Percentiles rank a stretch among this genome's conserved stretches.
Evolutionary conservation across 257 asterid species (phyloP).

Genomic region (Scutellaria galericulata): DNA sequence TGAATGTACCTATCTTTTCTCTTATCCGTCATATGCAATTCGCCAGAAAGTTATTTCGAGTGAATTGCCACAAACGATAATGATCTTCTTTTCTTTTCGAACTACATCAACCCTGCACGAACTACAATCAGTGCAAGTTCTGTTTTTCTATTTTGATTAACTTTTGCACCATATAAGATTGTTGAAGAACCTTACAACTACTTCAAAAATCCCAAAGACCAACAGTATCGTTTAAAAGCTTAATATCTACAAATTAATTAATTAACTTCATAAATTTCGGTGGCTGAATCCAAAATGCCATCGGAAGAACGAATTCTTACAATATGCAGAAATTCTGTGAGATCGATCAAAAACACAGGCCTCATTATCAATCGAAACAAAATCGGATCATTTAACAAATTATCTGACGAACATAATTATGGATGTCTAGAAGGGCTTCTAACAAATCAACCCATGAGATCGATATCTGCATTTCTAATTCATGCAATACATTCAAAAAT

Average conservation of each 20-base stretch:
- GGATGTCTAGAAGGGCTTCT: constrained; percentile 9
- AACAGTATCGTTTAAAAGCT: constrained; percentile 9
- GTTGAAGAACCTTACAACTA: constrained; percentile 1
- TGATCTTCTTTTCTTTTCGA: constrained; percentile 7
- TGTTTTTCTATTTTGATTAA: neutral
- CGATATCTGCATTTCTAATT: neutral
- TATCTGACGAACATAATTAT: neutral
- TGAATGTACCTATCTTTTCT: neutral
- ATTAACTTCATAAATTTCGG: neutral
- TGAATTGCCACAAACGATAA: constrained; percentile 6
- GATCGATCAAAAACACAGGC: constrained; percentile 4
- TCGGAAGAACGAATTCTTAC: constrained; percentile 15
- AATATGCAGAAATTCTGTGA: neutral
- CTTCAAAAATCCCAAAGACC: neutral
- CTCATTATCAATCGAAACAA: neutral
- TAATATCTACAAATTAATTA: neutral
- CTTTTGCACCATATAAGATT: too few relatives aligned
- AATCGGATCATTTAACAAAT: constrained; percentile 15
- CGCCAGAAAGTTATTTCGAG: constrained; percentile 2
- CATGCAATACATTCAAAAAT: neutral
- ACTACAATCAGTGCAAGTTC: constrained; percentile 8
- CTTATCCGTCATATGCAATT: neutral
- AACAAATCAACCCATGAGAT: constrained; percentile 7
- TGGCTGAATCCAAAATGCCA: constrained; percentile 3
- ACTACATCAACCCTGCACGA: constrained; percentile 29